Percentiles rank a stretch among this genome's conserved stretches.
Evolutionary conservation across 305 asterid species (phyloP).

Genomic region (Ruellia speciosa): DNA sequence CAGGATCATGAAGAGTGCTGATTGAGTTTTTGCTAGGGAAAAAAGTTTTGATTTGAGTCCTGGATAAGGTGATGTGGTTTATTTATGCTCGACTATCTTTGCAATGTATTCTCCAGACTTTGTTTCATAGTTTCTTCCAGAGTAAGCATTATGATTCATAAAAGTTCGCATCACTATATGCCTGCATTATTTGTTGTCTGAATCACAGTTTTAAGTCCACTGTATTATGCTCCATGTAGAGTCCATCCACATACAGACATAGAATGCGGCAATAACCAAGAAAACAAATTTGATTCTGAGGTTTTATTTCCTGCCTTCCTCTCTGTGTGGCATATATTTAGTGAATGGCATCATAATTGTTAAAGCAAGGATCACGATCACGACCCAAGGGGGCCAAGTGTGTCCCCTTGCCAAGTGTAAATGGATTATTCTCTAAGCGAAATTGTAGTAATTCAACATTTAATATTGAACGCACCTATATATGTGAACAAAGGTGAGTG

Average conservation of each 20-base stretch:
- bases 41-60: background rate
- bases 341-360: background rate
- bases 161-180: too few relatives aligned
- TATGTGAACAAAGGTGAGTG: background rate
- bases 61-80: background rate
- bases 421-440: too few relatives aligned
- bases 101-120: background rate
- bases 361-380: background rate
- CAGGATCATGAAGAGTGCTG: constrained; percentile 7
- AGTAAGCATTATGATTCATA: too few relatives aligned
- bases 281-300: background rate
- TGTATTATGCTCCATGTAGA: too few relatives aligned
- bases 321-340: background rate
- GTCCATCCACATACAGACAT: too few relatives aligned
- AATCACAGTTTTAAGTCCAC: background rate
- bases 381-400: background rate
- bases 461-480: background rate
- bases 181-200: background rate
- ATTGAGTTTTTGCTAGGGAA: background rate
- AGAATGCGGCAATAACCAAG: too few relatives aligned
- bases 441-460: too few relatives aligned
- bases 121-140: background rate
- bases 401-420: background rate
- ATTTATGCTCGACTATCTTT: background rate
- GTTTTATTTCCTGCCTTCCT: background rate